These are phyloP conservation scores for Citropsis articulata DNA, from an alignment of 345 rosid genomes.

Conservation along the genomic window DNA sequence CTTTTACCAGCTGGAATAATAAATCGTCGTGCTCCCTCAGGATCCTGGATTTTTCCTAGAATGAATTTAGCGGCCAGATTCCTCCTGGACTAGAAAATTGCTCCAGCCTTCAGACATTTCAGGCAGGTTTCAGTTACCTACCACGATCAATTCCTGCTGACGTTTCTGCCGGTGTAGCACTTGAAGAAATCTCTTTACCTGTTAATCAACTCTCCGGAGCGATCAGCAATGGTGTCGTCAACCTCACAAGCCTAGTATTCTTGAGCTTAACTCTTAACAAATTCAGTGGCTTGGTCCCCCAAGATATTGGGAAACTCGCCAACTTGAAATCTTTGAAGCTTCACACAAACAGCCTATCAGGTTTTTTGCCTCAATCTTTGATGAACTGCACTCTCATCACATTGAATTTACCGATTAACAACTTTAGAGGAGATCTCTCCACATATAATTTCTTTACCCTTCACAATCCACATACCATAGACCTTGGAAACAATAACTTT, in stretches of 20 bases:
- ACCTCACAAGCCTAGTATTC: not conserved
- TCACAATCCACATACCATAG: not conserved
- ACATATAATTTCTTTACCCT: not conserved
- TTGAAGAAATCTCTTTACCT: constrained; percentile 1
- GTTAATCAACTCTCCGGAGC: constrained; percentile 4
- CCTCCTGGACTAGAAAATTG: not conserved
- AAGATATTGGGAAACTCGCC: not conserved
- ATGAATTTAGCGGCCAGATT: not conserved
- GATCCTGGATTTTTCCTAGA: constrained; percentile 10
- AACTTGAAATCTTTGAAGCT: not conserved
- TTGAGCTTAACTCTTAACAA: not conserved
- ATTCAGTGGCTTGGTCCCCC: not conserved
- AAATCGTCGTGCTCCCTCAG: not conserved
- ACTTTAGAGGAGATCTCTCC: not conserved
- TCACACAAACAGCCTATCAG: not conserved
- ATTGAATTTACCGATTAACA: not conserved
- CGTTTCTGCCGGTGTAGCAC: not conserved
- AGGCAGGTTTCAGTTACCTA: constrained; percentile 12
- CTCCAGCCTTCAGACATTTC: not conserved
- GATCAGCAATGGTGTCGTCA: not conserved
- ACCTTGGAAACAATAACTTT: not conserved
- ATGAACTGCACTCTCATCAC: not conserved
- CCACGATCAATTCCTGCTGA: constrained; percentile 8
- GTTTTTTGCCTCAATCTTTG: not conserved
- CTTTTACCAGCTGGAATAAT: not conserved